Evolutionary conservation across 139 green algal species (phyloP).

Genomic region (Desmodesmus armatus): DNA sequence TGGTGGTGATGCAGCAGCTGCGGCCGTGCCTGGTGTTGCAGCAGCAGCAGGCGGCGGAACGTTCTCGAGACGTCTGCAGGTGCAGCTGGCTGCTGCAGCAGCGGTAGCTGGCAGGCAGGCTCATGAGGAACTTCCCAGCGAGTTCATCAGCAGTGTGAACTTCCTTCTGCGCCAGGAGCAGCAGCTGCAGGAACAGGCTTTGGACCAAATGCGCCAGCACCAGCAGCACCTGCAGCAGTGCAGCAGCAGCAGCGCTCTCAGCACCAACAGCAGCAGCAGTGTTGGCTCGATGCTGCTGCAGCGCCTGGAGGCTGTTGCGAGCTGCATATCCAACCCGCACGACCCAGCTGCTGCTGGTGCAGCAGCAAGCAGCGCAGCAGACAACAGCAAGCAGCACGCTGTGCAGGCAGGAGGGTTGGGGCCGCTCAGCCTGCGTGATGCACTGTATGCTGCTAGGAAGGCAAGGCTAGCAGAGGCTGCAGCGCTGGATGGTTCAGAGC

Average conservation of each 20-base stretch:
- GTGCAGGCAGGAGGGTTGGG: too few relatives aligned
- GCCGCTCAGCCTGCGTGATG: background rate
- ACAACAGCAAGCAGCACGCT: background rate
- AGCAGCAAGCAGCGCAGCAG: background rate
- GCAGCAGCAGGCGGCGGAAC: background rate
- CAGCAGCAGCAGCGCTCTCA: background rate
- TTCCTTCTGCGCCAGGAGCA: background rate
- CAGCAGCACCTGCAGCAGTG: background rate
- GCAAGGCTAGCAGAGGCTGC: background rate
- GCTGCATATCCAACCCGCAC: background rate
- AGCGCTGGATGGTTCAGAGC: background rate
- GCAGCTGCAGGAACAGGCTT: background rate
- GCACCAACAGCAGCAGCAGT: constrained; percentile 12
- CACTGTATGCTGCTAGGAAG: background rate
- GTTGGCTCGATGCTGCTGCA: background rate
- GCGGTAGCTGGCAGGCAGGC: background rate
- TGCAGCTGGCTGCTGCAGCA: constrained; percentile 33
- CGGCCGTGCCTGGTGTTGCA: background rate
- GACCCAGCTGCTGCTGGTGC: background rate
- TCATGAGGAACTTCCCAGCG: background rate
- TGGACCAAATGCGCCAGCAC: background rate
- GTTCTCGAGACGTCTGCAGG: constrained; percentile 8
- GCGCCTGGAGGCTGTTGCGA: background rate
- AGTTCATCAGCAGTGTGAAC: background rate
- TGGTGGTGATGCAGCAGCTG: too few relatives aligned